Conservation (phyloP, 1,284 basidiomycete genomes). For the Cryptococcus sp. region DNA sequence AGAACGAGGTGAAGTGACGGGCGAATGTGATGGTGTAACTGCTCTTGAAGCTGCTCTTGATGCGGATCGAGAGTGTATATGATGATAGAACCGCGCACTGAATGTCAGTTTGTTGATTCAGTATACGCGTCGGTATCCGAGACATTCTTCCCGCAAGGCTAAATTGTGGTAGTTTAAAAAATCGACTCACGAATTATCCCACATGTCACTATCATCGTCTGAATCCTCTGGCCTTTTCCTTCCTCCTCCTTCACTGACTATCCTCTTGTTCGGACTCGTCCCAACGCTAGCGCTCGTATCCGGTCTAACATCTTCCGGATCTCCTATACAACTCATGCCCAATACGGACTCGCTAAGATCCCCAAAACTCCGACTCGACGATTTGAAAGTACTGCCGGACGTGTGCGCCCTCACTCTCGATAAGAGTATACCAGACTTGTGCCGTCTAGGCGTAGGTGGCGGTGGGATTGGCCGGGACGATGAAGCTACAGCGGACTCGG, state of each 20-base stretch:
- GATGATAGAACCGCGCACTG: constrained; percentile 47
- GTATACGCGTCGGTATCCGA: background rate
- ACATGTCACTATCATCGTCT: constrained; percentile 25
- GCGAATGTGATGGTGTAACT: constrained; percentile 33
- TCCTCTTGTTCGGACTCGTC: constrained; percentile 15
- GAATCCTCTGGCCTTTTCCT: constrained; percentile 11
- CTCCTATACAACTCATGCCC: constrained; percentile 5
- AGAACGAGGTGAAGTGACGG: constrained; percentile 6
- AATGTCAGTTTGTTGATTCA: background rate
- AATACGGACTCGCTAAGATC: constrained; percentile 21
- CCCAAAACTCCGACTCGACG: constrained; percentile 34
- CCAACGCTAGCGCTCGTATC: constrained; percentile 1
- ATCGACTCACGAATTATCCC: constrained; percentile 41
- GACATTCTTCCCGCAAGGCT: background rate
- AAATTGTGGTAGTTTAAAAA: background rate
- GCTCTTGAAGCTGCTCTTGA: constrained; percentile 29
- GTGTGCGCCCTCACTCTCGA: constrained; percentile 31
- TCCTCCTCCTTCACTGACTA: constrained; percentile 24
- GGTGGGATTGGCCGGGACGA: constrained; percentile 25
- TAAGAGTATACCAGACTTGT: constrained; percentile 36
- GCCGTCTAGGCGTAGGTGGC: constrained; percentile 37
- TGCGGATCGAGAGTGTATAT: constrained; percentile 29
- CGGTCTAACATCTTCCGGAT: constrained; percentile 6
- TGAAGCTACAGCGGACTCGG: background rate
- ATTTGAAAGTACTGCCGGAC: constrained; percentile 16